Evolutionary conservation across 805 yeast genomes (phyloP).

Genomic region (Torulaspora franciscae): DNA sequence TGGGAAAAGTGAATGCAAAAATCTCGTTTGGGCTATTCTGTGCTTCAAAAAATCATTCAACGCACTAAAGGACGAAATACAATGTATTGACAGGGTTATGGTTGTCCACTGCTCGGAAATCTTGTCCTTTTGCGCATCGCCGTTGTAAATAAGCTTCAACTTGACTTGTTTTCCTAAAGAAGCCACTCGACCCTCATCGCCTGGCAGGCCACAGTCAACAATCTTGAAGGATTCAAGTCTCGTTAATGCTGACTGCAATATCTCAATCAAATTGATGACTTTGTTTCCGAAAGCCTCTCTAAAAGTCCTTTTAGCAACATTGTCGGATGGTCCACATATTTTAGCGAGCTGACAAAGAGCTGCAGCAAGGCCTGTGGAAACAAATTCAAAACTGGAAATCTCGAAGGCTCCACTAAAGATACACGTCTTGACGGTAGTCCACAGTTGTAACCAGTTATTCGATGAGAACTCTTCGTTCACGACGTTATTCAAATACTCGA

Average conservation of each 20-base stretch:
- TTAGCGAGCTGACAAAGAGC: slow-evolving; percentile 26
- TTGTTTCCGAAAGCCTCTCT: slow-evolving; percentile 35
- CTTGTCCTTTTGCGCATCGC: slow-evolving; percentile 28
- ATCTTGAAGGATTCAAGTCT: slow-evolving; percentile 72
- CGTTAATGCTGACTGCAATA: slow-evolving; percentile 68
- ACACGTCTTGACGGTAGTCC: slow-evolving; percentile 39
- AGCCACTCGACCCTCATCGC: slow-evolving; percentile 44
- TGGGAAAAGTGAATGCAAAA: slow-evolving; percentile 24
- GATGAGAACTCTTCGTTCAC: slow-evolving; percentile 24
- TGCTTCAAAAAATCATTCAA: slow-evolving; percentile 43
- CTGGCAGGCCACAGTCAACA: slow-evolving; percentile 38
- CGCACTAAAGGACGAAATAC: slow-evolving; percentile 46
- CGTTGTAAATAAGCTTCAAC: slow-evolving; percentile 46
- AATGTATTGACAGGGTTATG: slow-evolving; percentile 44
- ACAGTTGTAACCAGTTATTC: slow-evolving; percentile 34
- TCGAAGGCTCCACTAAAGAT: slow-evolving; percentile 31
- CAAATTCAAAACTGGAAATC: slow-evolving; percentile 71
- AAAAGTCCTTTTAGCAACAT: slow-evolving; percentile 44
- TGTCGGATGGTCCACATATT: slow-evolving; percentile 26
- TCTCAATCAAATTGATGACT: slow-evolving; percentile 45
- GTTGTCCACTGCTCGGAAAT: slow-evolving; percentile 26
- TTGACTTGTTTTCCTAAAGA: slow-evolving; percentile 70
- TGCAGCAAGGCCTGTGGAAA: slow-evolving; percentile 59
- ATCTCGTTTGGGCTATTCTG: slow-evolving; percentile 32
- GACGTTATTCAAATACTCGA: slow-evolving; percentile 21